Evolutionary conservation across 2,329 filamentous ascomycete species (phyloP).

Genomic region (Apiospora malaysiana): DNA sequence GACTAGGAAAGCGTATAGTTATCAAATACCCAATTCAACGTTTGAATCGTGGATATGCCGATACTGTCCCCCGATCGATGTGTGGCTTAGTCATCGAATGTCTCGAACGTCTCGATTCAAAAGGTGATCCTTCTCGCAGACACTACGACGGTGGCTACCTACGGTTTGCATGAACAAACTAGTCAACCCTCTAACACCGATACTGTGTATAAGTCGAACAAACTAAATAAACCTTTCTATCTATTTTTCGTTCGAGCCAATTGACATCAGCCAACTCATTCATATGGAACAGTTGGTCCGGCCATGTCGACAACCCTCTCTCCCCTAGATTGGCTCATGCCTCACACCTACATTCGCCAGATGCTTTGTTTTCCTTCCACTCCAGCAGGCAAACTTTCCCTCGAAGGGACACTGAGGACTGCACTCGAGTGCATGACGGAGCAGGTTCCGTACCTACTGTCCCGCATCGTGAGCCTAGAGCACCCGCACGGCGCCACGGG

Average conservation of each 20-base stretch:
- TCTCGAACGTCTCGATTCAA: no score
- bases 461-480: constrained; percentile 28
- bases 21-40: constrained; percentile 3
- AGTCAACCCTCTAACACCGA: no score
- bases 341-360: constrained; percentile 36
- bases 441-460: constrained; percentile 36
- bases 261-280: no score
- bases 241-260: no score
- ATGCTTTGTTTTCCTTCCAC: constrained; percentile 34
- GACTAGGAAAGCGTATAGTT: background rate
- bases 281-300: background rate
- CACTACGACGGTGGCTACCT: no score
- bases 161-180: no score
- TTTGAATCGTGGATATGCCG: background rate
- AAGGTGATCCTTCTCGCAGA: no score
- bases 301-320: constrained; percentile 20
- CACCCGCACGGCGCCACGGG: constrained; percentile 25
- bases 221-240: no score
- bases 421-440: constrained; percentile 29
- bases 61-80: no score
- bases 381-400: no score
- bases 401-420: constrained; percentile 23
- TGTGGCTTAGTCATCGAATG: no score
- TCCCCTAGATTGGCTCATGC: constrained; percentile 39
- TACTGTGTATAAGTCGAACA: no score